Percentiles rank a stretch among this genome's conserved stretches.
These are phyloP conservation scores for Penicillium sp. DNA, from an alignment of 2,329 filamentous ascomycete species.

Conservation along the genomic window DNA sequence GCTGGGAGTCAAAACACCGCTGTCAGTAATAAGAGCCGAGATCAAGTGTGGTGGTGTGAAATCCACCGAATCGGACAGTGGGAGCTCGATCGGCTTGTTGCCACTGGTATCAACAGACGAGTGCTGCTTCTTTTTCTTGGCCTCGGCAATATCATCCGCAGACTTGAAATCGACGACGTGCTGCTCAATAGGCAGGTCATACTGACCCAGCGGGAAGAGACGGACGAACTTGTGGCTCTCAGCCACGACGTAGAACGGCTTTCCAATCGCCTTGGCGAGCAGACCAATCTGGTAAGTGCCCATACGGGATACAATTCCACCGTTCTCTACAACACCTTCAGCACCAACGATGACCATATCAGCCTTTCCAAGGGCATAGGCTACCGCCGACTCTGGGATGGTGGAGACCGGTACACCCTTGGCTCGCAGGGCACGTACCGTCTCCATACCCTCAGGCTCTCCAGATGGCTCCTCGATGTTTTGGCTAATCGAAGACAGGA, in stretches of 20 bases:
- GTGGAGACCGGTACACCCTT: constrained; percentile 83
- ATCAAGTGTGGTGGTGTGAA: constrained; percentile 66
- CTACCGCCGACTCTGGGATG: constrained; percentile 76
- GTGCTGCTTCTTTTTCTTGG: constrained; percentile 56
- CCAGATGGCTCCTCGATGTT: constrained; percentile 36
- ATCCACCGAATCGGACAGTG: constrained; percentile 50
- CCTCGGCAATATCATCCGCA: constrained; percentile 54
- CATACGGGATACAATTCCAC: constrained; percentile 86
- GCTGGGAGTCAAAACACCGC: constrained; percentile 67
- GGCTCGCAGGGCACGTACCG: constrained; percentile 72
- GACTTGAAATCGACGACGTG: constrained; percentile 75
- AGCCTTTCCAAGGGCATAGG: constrained; percentile 78
- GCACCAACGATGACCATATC: constrained; percentile 70
- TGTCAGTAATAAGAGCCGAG: constrained; percentile 69
- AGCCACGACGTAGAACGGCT: constrained; percentile 87
- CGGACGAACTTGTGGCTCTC: constrained; percentile 98
- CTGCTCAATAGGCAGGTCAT: constrained; percentile 80
- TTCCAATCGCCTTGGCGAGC: constrained; percentile 73
- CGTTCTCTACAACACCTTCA: constrained; percentile 92
- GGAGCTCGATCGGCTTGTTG: constrained; percentile 28
- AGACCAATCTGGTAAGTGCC: constrained; percentile 86
- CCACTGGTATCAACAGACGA: constrained; percentile 31
- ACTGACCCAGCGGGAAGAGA: constrained; percentile 81
- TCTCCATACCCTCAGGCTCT: constrained; percentile 69
- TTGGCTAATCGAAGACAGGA: constrained; percentile 54